A percentile compares a stretch with the other conserved stretches of the same genome.
Evolutionary conservation across 257 asterid genomes (phyloP).

Genomic region (Nicotiana sylvestris): DNA sequence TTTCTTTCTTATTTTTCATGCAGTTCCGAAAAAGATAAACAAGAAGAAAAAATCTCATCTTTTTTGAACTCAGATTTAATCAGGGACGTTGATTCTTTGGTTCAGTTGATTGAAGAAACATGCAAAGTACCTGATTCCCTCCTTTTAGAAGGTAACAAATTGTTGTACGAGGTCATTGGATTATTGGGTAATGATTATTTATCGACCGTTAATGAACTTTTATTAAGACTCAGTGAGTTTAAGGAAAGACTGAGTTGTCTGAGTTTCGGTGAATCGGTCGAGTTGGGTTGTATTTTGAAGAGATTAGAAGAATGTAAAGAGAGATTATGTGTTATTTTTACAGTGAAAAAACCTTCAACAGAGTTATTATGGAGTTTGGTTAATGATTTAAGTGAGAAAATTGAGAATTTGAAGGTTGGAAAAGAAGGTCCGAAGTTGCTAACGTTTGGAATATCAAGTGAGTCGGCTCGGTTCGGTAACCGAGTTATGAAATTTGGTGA

Average conservation of each 20-base stretch:
- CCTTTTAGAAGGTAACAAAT: slow-evolving; percentile 31
- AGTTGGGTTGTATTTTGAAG: slow-evolving; percentile 44
- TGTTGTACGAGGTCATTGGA: slow-evolving; percentile 39
- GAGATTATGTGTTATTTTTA: slow-evolving; percentile 25
- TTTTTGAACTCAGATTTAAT: slow-evolving; percentile 43
- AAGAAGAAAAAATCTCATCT: slow-evolving; percentile 41
- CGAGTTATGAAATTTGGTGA: slow-evolving; percentile 24
- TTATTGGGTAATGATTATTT: slow-evolving; percentile 43
- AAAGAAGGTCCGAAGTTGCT: slow-evolving; percentile 28
- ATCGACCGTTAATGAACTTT: slow-evolving; percentile 44
- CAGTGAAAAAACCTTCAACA: slow-evolving; percentile 43
- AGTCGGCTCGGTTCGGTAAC: slow-evolving; percentile 60
- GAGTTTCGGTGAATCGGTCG: slow-evolving; percentile 68
- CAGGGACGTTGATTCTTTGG: slow-evolving; percentile 52
- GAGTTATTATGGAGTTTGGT: slow-evolving; percentile 48
- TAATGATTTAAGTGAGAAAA: slow-evolving; percentile 30
- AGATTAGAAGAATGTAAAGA: slow-evolving; percentile 54
- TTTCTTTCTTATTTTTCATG: slow-evolving; percentile 42
- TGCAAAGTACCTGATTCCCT: slow-evolving; percentile 47
- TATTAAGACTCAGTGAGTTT: slow-evolving; percentile 51
- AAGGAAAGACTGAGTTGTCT: slow-evolving; percentile 40
- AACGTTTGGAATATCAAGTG: slow-evolving; percentile 30
- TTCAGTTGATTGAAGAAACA: slow-evolving; percentile 38
- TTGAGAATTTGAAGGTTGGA: slow-evolving; percentile 29
- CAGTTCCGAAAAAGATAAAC: slow-evolving; percentile 23